Evolutionary conservation across 2,329 filamentous ascomycete genomes (phyloP), one percentile per base, ranked within the genome.

Genomic region (Raffaelea arxii): DNA sequence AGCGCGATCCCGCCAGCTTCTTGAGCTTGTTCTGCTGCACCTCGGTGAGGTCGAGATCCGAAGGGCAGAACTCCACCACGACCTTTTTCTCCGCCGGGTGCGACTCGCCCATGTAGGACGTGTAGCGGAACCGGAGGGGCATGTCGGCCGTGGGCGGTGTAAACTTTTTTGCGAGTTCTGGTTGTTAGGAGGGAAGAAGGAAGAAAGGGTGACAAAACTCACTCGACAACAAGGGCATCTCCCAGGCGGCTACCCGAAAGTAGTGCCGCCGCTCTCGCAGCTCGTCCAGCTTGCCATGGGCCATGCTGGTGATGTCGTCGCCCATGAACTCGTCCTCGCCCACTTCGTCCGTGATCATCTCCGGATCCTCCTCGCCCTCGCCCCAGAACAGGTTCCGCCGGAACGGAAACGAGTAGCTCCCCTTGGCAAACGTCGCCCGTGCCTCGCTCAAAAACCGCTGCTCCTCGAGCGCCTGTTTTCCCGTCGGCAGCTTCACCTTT

Each of bases 41-140:
- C 16, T 77, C 67, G 22, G 75, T 80, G 46, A 95, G 74, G 50
- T 74, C 68, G 51, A 96, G 68, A 65, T 95, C 88, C 47, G 67
- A 65, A 16, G 85, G 82, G 53, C 75, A 79, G 66, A 97, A 94
- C 62, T 96, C 86, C 46, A 97, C 80, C 12, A 97, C 90, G 19
- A 98, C 90, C 72, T 98, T 98, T 61, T 81, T 82, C 65, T 89
- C 81, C 3, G 91, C 88, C 0, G 92, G 91, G 67, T 98, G 94
- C 47, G 78, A 72, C 67, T 97, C 92, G 58, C 91, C 91, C 76
- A 98, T 84, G 68, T 97, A 97, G 32, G 84, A 90, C 16, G 92
- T 98, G 71, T 95, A 96, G 58, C 92, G 84, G 80, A 96, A 98
- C 58, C 91, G 84, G 48, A 98, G 78, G 40, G 88, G 80, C 56